Base-by-base conservation (phyloP, 208 protist species). In the Trichomonas vaginalis region DNA sequence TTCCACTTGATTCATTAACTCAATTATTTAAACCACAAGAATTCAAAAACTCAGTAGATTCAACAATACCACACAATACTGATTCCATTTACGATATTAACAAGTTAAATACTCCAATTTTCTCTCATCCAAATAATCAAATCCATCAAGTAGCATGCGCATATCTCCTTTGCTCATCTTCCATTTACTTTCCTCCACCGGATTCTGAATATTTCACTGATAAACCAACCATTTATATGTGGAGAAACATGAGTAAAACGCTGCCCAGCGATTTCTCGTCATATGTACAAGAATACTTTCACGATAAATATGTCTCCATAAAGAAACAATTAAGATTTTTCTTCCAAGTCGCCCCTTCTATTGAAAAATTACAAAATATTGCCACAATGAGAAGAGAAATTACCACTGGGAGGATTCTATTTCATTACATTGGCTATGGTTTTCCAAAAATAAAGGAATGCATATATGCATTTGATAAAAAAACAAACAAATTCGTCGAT, bases 401-500 rank as follows among this genome's bases (percentile, higher is more conserved):
- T 14, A 1, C n/a, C 0, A 45, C 14, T 49, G 86, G 86, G 8
- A 9, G 86, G 37, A 45, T 35, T 51, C 27, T 92, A 21, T 92
- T 92, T 51, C 86, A 92, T 39, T 92, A 92, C 27, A 92, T 92
- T 39, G 86, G 86, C 23, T 92, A 92, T 39, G 86, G 86, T 27
- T 51, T 92, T 51, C 45, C 86, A 17, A 27, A 48, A 4, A 92
- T 92, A 27, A 51, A 48, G 39, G 45, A 35, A 92, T 35, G n/a
- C 27, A 35, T 92, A 10, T 42, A 51, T 35, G 42, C 17, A n/a
- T 17, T 39, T 56, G 86, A 92, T 56, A 42, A 32, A 92, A 48
- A 45, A 51, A 14, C 45, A 92, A 1, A 51, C 15, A 51, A 51
- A 45, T 39, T 92, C 15, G 8, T 1, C 12, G 40, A 42, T 39